Evolutionary conservation across 306 rosid species (phyloP).

Genomic region (Pachyrhizus erosus): DNA sequence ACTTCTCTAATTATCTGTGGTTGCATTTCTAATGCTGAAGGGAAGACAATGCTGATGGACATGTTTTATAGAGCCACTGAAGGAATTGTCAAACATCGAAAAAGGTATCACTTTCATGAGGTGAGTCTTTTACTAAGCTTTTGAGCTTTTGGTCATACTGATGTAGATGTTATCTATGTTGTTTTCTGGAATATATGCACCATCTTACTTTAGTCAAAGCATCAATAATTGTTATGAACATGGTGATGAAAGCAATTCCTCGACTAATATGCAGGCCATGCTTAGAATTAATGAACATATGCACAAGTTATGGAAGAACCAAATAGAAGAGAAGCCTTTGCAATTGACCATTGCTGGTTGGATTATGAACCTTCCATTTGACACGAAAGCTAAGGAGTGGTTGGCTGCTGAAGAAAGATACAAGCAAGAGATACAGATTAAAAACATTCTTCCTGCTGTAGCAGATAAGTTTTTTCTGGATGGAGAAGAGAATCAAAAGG

Average conservation of each 20-base stretch:
- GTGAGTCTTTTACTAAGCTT: conserved; percentile 56
- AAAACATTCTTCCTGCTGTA: conserved; percentile 91
- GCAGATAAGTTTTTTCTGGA: conserved; percentile 85
- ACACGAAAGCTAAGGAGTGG: conserved; percentile 90
- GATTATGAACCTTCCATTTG: conserved; percentile 89
- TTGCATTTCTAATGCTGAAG: conserved; percentile 50
- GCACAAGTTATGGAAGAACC: conserved; percentile 93
- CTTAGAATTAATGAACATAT: conserved; percentile 94
- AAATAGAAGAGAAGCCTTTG: conserved; percentile 73
- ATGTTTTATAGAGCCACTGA: conserved; percentile 90
- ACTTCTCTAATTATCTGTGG: conserved; percentile 29
- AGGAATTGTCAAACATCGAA: conserved; percentile 80
- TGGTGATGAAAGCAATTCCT: conserved; percentile 43
- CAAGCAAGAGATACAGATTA: conserved; percentile 84
- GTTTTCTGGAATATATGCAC: conserved; percentile 30
- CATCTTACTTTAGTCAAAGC: conserved; percentile 2
- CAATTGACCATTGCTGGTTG: conserved; percentile 79
- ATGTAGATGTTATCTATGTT: conserved; percentile 1
- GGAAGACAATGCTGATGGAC: conserved; percentile 99
- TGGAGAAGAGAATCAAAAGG: conserved; percentile 61
- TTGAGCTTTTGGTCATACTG: conserved; percentile 30
- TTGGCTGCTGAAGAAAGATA: conserved; percentile 87
- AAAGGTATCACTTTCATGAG: conserved; percentile 96
- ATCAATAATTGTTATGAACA: conserved; percentile 27
- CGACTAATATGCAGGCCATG: conserved; percentile 77